Evolutionary conservation across 805 yeast genomes (phyloP), one percentile per base, ranked within the genome.

Genomic region (Suhomyces vadensis): DNA sequence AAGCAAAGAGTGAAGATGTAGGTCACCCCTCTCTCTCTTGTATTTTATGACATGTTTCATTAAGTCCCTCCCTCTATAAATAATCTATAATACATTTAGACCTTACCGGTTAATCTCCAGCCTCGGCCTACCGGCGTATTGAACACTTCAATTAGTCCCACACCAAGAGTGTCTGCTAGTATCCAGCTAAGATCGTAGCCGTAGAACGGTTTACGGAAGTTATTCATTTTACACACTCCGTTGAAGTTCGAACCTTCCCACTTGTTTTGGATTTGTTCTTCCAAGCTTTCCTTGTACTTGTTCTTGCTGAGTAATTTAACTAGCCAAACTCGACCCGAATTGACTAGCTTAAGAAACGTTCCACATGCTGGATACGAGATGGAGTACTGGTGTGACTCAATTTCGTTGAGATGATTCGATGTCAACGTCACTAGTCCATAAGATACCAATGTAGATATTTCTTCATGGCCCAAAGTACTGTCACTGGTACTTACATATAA

Each of bases 71-170:
- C 14, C 16, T 27, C 31, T 13, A 5, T 27, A n/a, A n/a, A n/a
- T n/a, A n/a, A n/a, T n/a, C n/a, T n/a, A n/a, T n/a, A n/a, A n/a
- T 27, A 11, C 31, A 10, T 21, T 52, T 52, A 69, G 16, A 66
- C 60, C 46, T 75, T 75, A 1, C 82, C 81, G 6, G 83, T 71
- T 37, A 78, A 61, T 54, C 73, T 69, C 84, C 84, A 78, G 2
- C 84, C 82, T 37, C 81, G 58, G 0, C 82, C 82, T 1, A 74
- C 77, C 1, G 78, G 78, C 0, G 84, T 76, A 37, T 70, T 69
- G 52, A 77, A 77, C 6, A 74, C 76, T 51, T 79, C 84, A 2
- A 75, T 56, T 1, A 69, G 53, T 0, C 85, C 85, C 19, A 71
- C 60, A 0, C 85, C 85, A 41, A 72, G 61, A 40, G 79, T 67